Evolutionary conservation across 169 alveolate genomes (phyloP), one percentile per base, ranked within the genome.

Genomic region (Plasmodium adleri): DNA sequence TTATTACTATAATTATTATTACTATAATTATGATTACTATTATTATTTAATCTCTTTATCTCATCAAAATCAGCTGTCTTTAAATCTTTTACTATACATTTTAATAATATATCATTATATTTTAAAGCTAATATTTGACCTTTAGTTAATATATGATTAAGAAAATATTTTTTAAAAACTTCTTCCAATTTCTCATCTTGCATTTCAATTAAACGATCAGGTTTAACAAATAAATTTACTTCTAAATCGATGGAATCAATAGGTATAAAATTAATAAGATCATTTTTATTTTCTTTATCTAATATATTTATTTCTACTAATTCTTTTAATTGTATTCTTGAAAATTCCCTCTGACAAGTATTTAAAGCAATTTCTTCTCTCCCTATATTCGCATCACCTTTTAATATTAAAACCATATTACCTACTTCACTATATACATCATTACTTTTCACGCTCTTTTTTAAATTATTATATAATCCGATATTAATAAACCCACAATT

Each of bases 331-430:
- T 92, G 93, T 7, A 92, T 92, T 47, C 71, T 58, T 8, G 93
- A 92, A 72, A 70, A 88, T 59, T 92, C 93, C 10, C 95, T 88
- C 32, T 92, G 95, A 50, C 92, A 87, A 39, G 92, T 92, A 52
- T 92, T 92, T 72, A 92, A 50, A 15, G 93, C 95, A 22, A 92
- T 72, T 71, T 92, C 95, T 12, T 92, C 95, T 50, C 60, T 63
- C 15, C 91, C 72, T n/a, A 92, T 89, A 72, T 92, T 68, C 8
- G 63, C 93, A 54, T 92, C 93, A 13, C 90, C 74, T 15, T 88
- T 85, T 58, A 92, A 49, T 67, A 88, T 92, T 52, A 92, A 71
- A 68, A 92, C 92, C 20, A 88, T n/a, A 66, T 88, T 87, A n/a
- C 43, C 66, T 13, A 92, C 63, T 45, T 56, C 70, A 62, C 89